Base-by-base conservation (phyloP, 2,329 filamentous ascomycete species). In the Phyllosticta citriasiana region DNA sequence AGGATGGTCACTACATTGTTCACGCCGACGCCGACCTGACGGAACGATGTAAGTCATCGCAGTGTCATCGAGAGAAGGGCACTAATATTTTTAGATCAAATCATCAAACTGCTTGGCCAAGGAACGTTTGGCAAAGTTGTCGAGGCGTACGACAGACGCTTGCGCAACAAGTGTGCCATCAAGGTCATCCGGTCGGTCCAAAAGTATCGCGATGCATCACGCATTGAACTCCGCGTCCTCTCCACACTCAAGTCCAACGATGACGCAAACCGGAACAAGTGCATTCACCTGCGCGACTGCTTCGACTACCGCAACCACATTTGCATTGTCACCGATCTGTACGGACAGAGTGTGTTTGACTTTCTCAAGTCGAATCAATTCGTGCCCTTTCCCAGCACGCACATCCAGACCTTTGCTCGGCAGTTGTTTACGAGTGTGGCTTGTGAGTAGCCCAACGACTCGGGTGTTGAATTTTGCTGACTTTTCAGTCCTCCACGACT, bases 101-200 rank as follows among this genome's bases (percentile, higher is more conserved):
- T 99, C 67, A 81, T 88, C 64, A 91, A 91, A 67, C 82, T 97
- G 27, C 86, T 99, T 12, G 94, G 94, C 24, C 94, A 99, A 76
- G 94, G 94, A 65, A 99, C 94, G 0, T 99, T 99, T 72, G 94
- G 94, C 71, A 99, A 99, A 75, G 94, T 99, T 16, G 94, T 99
- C 19, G 88, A 97, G 74, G 94, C 94, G 58, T 87, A 84, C 67
- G 94, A 99, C 72, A 84, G 84, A 63, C 83, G 84, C 68, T 86
- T 86, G 65, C 87, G 87, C 63, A 82, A 82, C 67, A 90, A 92
- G 72, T 95, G 96, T 66, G 94, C 94, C 35, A 91, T 99, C 75
- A 99, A 99, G 75, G 96, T 99, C 73, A 97, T 99, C 66, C 88
- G 94, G 67, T 97, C 94, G 1, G 94, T 99, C 12, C 94, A 96